Base-by-base conservation (phyloP, 2,329 filamentous ascomycete genomes). In the Fusarium sp. region DNA sequence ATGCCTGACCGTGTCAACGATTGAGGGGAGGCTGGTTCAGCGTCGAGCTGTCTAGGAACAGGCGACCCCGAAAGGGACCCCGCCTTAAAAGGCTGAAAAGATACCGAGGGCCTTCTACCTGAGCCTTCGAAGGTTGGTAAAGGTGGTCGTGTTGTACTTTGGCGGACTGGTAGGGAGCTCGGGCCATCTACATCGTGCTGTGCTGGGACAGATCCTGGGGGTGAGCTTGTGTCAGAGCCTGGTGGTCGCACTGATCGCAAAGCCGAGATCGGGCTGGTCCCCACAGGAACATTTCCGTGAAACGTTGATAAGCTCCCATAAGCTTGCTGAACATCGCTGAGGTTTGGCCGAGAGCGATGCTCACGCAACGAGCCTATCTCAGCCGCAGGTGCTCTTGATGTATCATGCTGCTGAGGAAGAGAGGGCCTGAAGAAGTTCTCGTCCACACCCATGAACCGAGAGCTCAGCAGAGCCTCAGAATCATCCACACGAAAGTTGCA, bases 1-100 rank as follows among this genome's bases (percentile, higher is more conserved):
- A 86, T 76, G 6, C 83, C 84, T 8, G 81, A 79, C 26, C 86
- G 83, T 23, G 81, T 75, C 11, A 85, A 75, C 1, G 87, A 88
- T 45, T 84, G 83, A 4, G 88, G 86, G 5, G 89, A 90, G 31
- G 84, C 82, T 16, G 88, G 85, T 50, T 88, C 87, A 16, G 80
- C 77, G 14, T 88, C 86, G 4, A 80, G 77, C 9, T 82, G 77
- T 30, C 85, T 82, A 28, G 82, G 82, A n/a, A 85, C 78, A 0
- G 94, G 95, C 7, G 94, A 98, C 6, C 92, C 93, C 4, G 94
- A 97, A n/a, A 98, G 84, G 3, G 95, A 97, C 13, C 95, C 95
- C 16, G 94, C 93, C 80, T 99, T 99, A 84, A 99, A 99, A 0
- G 95, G 94, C 73, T 97, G 93, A 75, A 98, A 97, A 1, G 93